Percentiles rank a stretch among this genome's conserved stretches.
Conservation (phyloP, 2,329 filamentous ascomycete species). For the Fusarium humuli region DNA sequence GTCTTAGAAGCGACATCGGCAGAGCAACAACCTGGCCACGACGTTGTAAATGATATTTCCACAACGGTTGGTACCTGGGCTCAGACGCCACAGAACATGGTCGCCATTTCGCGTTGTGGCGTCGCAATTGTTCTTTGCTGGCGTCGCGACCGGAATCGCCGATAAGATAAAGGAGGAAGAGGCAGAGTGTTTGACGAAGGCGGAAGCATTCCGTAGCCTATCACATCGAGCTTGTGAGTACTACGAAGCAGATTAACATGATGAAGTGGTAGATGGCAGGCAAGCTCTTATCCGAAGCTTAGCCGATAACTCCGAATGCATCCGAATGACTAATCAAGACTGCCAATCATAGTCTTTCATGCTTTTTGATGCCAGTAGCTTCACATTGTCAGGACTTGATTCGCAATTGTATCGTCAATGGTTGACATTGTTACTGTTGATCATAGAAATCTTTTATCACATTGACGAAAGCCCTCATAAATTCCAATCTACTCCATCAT, state of each 20-base stretch:
- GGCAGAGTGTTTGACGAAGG: not conserved
- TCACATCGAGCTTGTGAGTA: too few species aligned
- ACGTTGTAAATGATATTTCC: not conserved
- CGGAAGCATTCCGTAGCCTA: not conserved
- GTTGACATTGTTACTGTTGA: too few species aligned
- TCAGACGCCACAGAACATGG: not conserved
- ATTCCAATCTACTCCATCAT: too few species aligned
- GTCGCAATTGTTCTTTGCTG: not conserved
- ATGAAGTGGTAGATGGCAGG: fast-evolving
- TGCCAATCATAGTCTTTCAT: not conserved
- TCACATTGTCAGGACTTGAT: too few species aligned
- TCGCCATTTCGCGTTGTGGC: too few species aligned
- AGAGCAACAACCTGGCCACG: not conserved
- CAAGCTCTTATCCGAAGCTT: not conserved
- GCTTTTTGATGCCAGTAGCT: not conserved
- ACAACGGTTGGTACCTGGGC: not conserved
- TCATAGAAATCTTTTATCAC: too few species aligned
- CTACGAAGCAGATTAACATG: not conserved
- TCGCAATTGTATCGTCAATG: too few species aligned
- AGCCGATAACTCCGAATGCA: not conserved
- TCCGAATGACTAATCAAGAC: not conserved
- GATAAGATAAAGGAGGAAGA: not conserved
- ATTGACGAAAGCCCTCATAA: too few species aligned
- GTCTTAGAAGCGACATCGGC: not conserved
- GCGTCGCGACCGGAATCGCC: not conserved